Conservation (phyloP, 768 basidiomycete species). For the Tricholoma hemisulphureum region DNA sequence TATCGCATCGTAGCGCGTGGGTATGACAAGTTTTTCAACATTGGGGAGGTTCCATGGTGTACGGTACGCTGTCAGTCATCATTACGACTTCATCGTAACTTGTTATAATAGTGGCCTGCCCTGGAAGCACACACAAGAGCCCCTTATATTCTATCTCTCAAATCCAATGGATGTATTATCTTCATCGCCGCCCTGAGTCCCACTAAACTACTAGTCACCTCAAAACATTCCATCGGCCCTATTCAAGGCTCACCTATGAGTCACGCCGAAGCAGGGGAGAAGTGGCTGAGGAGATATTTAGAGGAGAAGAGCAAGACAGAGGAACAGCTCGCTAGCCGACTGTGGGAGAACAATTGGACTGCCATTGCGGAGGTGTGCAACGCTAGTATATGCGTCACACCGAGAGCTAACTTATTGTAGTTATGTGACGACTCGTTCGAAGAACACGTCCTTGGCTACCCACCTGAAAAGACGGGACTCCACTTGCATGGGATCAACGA, state of each 20-base stretch:
- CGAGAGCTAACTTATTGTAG: conserved; percentile 36
- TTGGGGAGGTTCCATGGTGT: conserved; percentile 94
- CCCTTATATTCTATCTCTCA: conserved; percentile 85
- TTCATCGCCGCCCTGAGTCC: conserved; percentile 85
- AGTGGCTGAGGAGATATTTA: conserved; percentile 77
- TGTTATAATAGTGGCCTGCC: conserved; percentile 62
- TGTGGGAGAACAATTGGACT: conserved; percentile 86
- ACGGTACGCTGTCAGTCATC: conserved; percentile 51
- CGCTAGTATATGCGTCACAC: background rate
- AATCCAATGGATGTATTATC: conserved; percentile 97
- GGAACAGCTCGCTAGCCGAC: conserved; percentile 64
- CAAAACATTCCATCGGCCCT: conserved; percentile 86
- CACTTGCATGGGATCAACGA: conserved; percentile 91
- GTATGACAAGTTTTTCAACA: conserved; percentile 99
- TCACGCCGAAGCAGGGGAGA: conserved; percentile 82
- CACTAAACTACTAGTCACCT: conserved; percentile 75
- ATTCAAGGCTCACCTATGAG: conserved; percentile 41
- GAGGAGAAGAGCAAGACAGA: conserved; percentile 59
- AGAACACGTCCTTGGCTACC: conserved; percentile 89
- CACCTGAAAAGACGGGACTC: conserved; percentile 80
- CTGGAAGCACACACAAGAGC: conserved; percentile 66
- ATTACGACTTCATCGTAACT: background rate
- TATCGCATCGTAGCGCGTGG: conserved; percentile 81
- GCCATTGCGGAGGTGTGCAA: conserved; percentile 82
- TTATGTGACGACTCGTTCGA: conserved; percentile 97